A percentile compares a stretch with the other conserved stretches of the same genome.
Evolutionary conservation across 805 yeast species (phyloP).

Genomic region (Priceomyces melissophilus): DNA sequence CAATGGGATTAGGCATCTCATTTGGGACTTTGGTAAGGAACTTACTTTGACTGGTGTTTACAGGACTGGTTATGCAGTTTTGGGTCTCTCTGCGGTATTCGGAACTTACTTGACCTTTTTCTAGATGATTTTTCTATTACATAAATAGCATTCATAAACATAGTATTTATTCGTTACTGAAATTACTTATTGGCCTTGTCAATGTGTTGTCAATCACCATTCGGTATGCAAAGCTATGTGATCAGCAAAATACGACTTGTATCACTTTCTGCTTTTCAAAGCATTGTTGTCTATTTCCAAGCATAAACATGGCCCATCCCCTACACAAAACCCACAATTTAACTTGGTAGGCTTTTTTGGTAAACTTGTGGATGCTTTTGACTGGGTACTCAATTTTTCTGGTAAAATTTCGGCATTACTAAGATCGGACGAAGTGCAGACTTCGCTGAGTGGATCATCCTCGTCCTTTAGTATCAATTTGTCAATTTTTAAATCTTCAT

Average conservation of each 20-base stretch:
- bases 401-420: neutral
- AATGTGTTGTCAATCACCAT: neutral
- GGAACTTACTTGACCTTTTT: conserved; percentile 58
- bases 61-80: conserved; percentile 83
- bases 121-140: conserved; percentile 7
- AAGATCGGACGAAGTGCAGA: neutral
- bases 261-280: too few species aligned
- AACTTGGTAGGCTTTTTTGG: conserved; percentile 16
- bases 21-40: conserved; percentile 88
- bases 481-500: conserved; percentile 5
- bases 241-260: too few species aligned
- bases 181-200: conserved; percentile 2
- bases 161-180: conserved; percentile 5
- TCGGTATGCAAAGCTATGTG: neutral
- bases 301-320: conserved; percentile 40
- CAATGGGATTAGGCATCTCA: conserved; percentile 88
- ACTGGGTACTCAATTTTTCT: neutral
- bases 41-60: conserved; percentile 83
- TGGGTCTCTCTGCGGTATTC: conserved; percentile 57
- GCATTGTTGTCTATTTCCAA: conserved; percentile 35
- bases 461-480: conserved; percentile 7
- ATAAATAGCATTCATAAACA: neutral
- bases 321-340: conserved; percentile 37
- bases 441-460: conserved; percentile 1
- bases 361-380: too few species aligned